Conservation (phyloP, 2,329 filamentous ascomycete species). For the Calcarisporium arbuscula region DNA sequence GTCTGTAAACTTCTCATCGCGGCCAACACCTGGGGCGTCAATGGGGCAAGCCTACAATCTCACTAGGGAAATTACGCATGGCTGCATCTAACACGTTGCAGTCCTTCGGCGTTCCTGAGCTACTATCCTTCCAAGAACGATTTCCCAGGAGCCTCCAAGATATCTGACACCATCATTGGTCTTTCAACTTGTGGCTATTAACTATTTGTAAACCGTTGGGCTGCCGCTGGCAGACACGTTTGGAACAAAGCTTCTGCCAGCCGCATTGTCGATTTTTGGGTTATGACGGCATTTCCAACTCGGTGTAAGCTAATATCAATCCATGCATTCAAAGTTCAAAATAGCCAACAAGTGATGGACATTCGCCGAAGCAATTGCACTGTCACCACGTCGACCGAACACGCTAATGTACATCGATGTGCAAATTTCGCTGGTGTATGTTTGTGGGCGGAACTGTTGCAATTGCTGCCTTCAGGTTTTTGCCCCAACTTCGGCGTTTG, state of each 20-base stretch:
- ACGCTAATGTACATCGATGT: constrained; percentile 4
- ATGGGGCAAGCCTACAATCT: constrained; percentile 19
- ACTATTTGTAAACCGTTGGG: background rate
- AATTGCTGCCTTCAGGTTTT: too few relatives aligned
- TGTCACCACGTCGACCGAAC: constrained; percentile 1
- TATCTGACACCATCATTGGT: constrained; percentile 57
- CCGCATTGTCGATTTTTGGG: constrained; percentile 7
- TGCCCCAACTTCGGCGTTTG: too few relatives aligned
- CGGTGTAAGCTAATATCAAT: constrained; percentile 2
- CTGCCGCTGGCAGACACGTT: constrained; percentile 5
- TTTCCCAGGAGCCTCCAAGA: constrained; percentile 43
- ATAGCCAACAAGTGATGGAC: background rate
- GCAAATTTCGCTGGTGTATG: constrained; percentile 4
- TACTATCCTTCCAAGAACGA: constrained; percentile 45
- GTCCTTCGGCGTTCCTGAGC: constrained; percentile 49
- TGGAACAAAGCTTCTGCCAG: constrained; percentile 6
- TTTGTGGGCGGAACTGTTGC: too few relatives aligned
- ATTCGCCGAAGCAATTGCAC: constrained; percentile 7
- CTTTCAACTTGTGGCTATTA: too few relatives aligned
- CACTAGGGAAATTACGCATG: background rate
- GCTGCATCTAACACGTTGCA: constrained; percentile 8
- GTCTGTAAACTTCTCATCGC: constrained; percentile 26
- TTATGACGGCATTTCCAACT: constrained; percentile 2
- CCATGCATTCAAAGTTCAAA: background rate
- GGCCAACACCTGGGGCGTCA: constrained; percentile 34